phyloP scores from a whole-genome alignment of 1,284 basidiomycete genomes.

The Ganoderma boninense region DNA sequence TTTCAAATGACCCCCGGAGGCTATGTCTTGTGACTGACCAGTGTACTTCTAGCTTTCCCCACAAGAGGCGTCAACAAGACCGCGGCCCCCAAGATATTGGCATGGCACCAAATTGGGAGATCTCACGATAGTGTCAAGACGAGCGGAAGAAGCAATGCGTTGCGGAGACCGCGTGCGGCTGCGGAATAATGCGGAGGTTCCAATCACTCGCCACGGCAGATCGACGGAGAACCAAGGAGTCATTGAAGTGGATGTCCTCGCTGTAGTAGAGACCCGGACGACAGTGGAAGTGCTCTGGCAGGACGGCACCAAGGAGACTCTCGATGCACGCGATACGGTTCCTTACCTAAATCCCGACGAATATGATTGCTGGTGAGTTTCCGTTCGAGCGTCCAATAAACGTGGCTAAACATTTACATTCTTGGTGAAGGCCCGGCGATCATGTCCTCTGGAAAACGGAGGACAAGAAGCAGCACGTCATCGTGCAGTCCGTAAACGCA shows the following conservation, averaged over 20 bases:
- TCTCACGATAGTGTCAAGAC: conserved; percentile 71
- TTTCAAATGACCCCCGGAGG: background rate
- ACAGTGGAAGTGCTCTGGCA: conserved; percentile 88
- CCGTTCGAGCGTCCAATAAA: conserved; percentile 2
- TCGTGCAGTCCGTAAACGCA: conserved; percentile 85
- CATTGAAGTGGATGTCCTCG: conserved; percentile 63
- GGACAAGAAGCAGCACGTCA: conserved; percentile 69
- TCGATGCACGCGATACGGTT: conserved; percentile 73
- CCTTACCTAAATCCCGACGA: conserved; percentile 88
- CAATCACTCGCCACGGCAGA: conserved; percentile 64
- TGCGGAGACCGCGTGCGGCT: conserved; percentile 73
- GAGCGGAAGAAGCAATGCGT: conserved; percentile 69
- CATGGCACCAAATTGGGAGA: conserved; percentile 68
- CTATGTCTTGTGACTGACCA: background rate
- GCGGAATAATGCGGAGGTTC: conserved; percentile 54
- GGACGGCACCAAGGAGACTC: conserved; percentile 73
- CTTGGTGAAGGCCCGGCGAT: conserved; percentile 81
- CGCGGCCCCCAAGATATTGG: conserved; percentile 83
- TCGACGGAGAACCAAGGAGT: conserved; percentile 52
- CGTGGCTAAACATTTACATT: background rate
- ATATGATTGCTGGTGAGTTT: conserved; percentile 81
- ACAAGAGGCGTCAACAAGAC: conserved; percentile 59
- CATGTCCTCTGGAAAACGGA: conserved; percentile 89
- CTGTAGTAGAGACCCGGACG: conserved; percentile 77
- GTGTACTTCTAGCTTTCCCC: conserved; percentile 61